Base-by-base conservation (phyloP, 2,329 filamentous ascomycete genomes). In the Hypocreales sp. region DNA sequence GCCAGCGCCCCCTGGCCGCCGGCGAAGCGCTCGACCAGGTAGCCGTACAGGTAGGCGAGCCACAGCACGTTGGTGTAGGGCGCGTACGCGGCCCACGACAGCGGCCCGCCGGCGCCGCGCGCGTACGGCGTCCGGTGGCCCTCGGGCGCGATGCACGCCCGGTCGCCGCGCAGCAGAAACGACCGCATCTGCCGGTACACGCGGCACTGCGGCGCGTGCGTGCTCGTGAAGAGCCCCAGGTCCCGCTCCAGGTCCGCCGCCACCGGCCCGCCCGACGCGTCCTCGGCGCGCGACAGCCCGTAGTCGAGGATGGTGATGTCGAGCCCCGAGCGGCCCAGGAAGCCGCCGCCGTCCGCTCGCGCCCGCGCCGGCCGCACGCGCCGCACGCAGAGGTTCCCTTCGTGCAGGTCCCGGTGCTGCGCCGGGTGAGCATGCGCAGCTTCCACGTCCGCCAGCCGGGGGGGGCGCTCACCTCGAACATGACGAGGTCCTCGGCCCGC, bases 241-340 rank as follows among this genome's bases (percentile, higher is more conserved):
- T 76, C 72, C 22, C 58, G 56, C 37, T 77, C 72, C 8, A 77
- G 53, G 35, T 76, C 67, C 35, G 64, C 67, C 2, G 64, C 67
- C 6, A 71, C 55, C 1, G 57, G 52, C 10, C 55, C 47, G 4
- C 42, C 29, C 2, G 42, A 45, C 5, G 56, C 35, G 27, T 65
- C 52, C 17, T 60, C 60, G 3, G 69, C 71, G 12, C 72, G 60
- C 1, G 72, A 77, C 10, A 77, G 55, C 1, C 71, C 72, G 35
- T 76, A 77, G 46, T 77, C 72, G 5, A 77, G 53, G 22, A 77
- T 68, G 1, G 72, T 76, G 25, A 76, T 65, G 30, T 74, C 67
- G 5, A 75, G 51, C 2, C 69, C 70, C 0, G 71, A 75, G 36
- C 58, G 64, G 16, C 70, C 70, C 44, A 72, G 72, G 26, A 55